Percentiles rank a stretch among this genome's conserved stretches.
phyloP scores from a whole-genome alignment of 768 basidiomycete species.

The Tricholoma sp. region DNA sequence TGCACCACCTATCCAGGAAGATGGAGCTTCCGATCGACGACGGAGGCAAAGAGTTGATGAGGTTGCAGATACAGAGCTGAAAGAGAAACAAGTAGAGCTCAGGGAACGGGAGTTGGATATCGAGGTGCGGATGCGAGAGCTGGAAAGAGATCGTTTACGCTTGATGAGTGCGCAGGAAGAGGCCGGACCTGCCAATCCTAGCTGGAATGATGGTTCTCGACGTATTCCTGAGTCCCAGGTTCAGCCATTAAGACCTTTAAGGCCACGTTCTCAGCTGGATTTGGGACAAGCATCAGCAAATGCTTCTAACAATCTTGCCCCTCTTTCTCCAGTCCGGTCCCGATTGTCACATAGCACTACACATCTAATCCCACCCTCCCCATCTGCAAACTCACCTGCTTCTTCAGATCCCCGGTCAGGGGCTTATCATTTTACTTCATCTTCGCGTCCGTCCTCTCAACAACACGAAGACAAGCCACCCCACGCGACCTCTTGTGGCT shows the following conservation, averaged over 20 bases:
- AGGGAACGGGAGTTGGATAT: conserved; percentile 52
- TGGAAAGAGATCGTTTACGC: conserved; percentile 51
- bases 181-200: conserved; percentile 15
- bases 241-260: conserved; percentile 28
- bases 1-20: conserved; percentile 15
- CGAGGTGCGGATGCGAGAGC: conserved; percentile 44
- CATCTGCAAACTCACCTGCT: conserved; percentile 9
- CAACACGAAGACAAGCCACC: conserved; percentile 15
- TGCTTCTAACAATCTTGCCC: conserved; percentile 6
- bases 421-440: conserved; percentile 16
- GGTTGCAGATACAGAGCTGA: conserved; percentile 44
- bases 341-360: conserved; percentile 37
- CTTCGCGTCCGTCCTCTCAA: conserved; percentile 24
- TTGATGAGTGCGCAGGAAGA: conserved; percentile 31
- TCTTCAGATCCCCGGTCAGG: conserved; percentile 9
- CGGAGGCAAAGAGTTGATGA: conserved; percentile 43
- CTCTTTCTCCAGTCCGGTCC: conserved; percentile 4
- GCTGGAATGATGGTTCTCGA: conserved; percentile 10
- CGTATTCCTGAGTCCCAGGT: conserved; percentile 11
- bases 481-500: conserved; percentile 65
- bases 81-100: conserved; percentile 51
- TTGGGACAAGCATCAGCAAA: not conserved
- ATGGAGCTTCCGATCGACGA: conserved; percentile 20
- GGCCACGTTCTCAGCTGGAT: conserved; percentile 8
- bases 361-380: conserved; percentile 34